These are phyloP conservation scores for Phytophthora foliorum DNA, from an alignment of 352 stramenopile genomes.

Conservation along the genomic window DNA sequence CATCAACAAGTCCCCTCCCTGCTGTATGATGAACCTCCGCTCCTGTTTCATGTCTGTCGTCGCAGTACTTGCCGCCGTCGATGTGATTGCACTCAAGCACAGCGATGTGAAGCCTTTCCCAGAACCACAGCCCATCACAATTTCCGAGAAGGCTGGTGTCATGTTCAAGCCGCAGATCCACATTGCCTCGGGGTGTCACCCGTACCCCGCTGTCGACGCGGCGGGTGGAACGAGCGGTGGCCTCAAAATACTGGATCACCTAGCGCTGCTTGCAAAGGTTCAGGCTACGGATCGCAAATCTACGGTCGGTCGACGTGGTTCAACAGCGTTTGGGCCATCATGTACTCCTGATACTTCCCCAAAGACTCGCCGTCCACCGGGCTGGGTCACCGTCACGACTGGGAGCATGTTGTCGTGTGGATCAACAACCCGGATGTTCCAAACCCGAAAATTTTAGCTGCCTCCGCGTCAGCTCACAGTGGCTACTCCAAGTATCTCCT, in stretches of 20 bases:
- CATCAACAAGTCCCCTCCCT: no score
- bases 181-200: neutral
- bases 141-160: conserved; percentile 4
- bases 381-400: conserved; percentile 4
- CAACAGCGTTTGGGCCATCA: conserved; percentile 3
- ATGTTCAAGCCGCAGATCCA: conserved; percentile 3
- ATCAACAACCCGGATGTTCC: neutral
- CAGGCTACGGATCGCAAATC: neutral
- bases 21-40: neutral
- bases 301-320: conserved; percentile 1
- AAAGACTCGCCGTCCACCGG: neutral
- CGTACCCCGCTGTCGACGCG: neutral
- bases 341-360: conserved; percentile 8
- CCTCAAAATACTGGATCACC: neutral
- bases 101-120: neutral
- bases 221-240: neutral
- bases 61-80: neutral
- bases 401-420: conserved; percentile 6
- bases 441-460: conserved; percentile 2
- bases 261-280: neutral
- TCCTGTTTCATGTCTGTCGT: neutral
- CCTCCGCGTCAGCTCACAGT: neutral
- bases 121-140: neutral
- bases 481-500: neutral
- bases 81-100: neutral